Base-by-base conservation (phyloP, 495 filamentous ascomycete species). In the Xeromyces bisporus region DNA sequence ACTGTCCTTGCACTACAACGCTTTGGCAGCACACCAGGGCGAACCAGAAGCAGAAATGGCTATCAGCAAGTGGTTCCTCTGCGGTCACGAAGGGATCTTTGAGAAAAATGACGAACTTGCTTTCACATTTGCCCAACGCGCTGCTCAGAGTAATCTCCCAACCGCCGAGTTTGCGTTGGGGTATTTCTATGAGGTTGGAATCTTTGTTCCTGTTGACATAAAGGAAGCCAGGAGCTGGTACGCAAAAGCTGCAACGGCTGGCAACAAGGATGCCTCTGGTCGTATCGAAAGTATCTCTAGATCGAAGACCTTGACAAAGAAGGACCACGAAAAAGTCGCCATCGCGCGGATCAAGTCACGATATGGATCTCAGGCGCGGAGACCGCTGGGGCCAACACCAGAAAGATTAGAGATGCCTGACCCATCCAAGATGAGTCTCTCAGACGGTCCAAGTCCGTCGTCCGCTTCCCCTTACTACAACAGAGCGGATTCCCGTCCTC, bases 41-140 rank as follows among this genome's bases (percentile, higher is more conserved):
- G 84, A 94, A 42, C 57, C 80, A 0, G 89, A 96, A 44, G 89
- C 87, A 0, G 82, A 93, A 31, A 84, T 97, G 69, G 83, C 85
- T 15, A 87, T 97, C 36, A 94, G 86, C 47, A 91, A 94, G 54
- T 97, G 89, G 89, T 96, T 96, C 54, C 64, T 97, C 15, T 94
- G 89, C 45, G 89, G 89, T 6, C 82, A 85, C 39, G 86, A 96
- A 47, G 73, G 73, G 15, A 64, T 85, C 4, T 94, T 97, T 47
- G 70, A 80, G 24, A 96, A 94, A 63, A 94, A 93, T 44, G 91
- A 97, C 53, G 76, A 80, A 39, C 59, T 96, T 7, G 91, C 89
- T 3, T 97, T 80, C 48, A 76, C 67, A 15, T 94, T 93, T 47
- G 91, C 91, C 15, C 72, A 84, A 33, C 69, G 84, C 27, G 89